Evolutionary conservation across 371 early-diverging fungal genomes (phyloP), one percentile per base, ranked within the genome.

Genomic region (Mucor sp.): DNA sequence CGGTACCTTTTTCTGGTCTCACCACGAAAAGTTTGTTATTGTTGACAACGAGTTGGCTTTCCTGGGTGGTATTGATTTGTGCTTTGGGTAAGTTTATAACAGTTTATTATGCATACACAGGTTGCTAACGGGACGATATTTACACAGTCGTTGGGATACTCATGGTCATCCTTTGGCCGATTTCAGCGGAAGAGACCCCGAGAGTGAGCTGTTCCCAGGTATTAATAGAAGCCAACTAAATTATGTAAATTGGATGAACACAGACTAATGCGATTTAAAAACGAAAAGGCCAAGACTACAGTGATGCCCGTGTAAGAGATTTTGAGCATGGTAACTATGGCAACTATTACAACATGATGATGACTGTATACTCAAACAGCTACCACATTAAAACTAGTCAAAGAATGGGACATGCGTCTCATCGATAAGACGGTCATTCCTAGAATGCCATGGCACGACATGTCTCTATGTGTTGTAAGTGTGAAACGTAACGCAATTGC

Each of bases 391-490:
- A 25, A 50, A 62, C 14, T 60, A 84, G 90, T 94, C 59, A 82
- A 87, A 68, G 70, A 85, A 30, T 83, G 82, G 75, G 84, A 88
- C 60, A 81, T 83, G 74, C 78, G 81, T 32, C 71, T 91, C 28
- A 87, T 94, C 58, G 87, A 92, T 65, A 85, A 89, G 66, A 76
- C 83, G 23, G 76, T 78, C 15, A 81, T 87, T 39, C 89, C 95
- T 21, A 89, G 97, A 70, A 94, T 98, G 97, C 96, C 97, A 43
- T 98, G 98, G 98, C 97, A 97, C 79, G 98, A 98, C 65, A 87
- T 97, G 27, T 90, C 91, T 8, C 75, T 93, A 67, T 90, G 86
- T 63, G 82, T 93, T 75, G 86, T 80, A 74, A 63, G 76, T 85
- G 27, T 72, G 47, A 27, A 35, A 69, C 61, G 56, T 58, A 15